A percentile compares a stretch with the other conserved stretches of the same genome.
These are phyloP conservation scores for Meyerozyma guilliermondii DNA, from an alignment of 1,139 yeast genomes.

Conservation along the genomic window DNA sequence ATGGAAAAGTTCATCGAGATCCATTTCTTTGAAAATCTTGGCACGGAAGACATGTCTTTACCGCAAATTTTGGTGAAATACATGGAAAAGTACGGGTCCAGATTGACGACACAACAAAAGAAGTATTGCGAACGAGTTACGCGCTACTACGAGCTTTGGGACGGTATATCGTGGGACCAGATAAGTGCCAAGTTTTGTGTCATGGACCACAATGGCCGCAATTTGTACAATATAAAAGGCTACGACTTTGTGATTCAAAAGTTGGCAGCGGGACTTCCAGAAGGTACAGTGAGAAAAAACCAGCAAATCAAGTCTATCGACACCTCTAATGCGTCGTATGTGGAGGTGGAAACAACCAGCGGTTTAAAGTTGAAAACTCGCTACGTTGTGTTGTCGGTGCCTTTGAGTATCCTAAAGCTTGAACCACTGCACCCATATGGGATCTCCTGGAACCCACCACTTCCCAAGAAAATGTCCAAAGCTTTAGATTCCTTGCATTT, in stretches of 20 bases:
- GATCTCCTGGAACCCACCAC: conserved; percentile 55
- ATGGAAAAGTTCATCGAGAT: conserved; percentile 57
- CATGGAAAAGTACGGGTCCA: conserved; percentile 37
- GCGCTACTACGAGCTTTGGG: conserved; percentile 70
- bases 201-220: conserved; percentile 70
- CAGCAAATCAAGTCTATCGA: conserved; percentile 44
- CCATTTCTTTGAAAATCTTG: conserved; percentile 42
- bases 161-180: conserved; percentile 62
- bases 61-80: conserved; percentile 44
- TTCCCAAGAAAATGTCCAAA: conserved; percentile 43
- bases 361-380: conserved; percentile 30
- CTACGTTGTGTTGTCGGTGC: conserved; percentile 66
- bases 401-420: conserved; percentile 58
- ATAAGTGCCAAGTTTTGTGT: conserved; percentile 65
- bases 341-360: conserved; percentile 16
- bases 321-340: conserved; percentile 10
- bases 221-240: conserved; percentile 60
- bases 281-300: conserved; percentile 32
- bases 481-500: conserved; percentile 52
- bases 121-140: conserved; percentile 45
- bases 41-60: conserved; percentile 45
- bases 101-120: conserved; percentile 50
- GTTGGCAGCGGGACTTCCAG: conserved; percentile 36
- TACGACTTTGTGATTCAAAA: conserved; percentile 48
- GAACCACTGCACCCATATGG: conserved; percentile 32